A percentile compares a stretch with the other conserved stretches of the same genome.
These are phyloP conservation scores for Pythium pyrilobum DNA, from an alignment of 352 stramenopile species.

Conservation along the genomic window DNA sequence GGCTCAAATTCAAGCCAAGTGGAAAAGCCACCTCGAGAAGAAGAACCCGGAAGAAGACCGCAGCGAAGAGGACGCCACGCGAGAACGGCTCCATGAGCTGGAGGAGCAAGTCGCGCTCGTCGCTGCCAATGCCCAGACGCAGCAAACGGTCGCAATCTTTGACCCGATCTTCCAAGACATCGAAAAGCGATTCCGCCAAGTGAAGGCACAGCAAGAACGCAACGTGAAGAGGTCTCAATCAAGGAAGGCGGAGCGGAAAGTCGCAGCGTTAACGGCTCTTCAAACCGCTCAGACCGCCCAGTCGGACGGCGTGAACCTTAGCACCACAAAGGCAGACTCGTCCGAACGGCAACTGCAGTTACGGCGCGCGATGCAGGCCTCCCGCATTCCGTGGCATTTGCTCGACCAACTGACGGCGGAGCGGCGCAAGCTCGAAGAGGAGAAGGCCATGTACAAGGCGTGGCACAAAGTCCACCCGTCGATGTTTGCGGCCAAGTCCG, in stretches of 20 bases:
- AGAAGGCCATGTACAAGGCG: conserved; percentile 55
- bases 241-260: background rate
- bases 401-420: conserved; percentile 59
- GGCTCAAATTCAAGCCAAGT: conserved; percentile 49
- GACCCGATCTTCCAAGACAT: conserved; percentile 55
- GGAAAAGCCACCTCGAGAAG: conserved; percentile 24
- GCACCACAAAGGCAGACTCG: background rate
- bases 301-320: too few relatives aligned
- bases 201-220: conserved; percentile 26
- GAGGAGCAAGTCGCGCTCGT: conserved; percentile 43
- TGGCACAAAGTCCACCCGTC: conserved; percentile 32
- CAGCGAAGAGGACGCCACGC: conserved; percentile 19
- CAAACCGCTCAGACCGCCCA: too few relatives aligned
- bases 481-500: conserved; percentile 7
- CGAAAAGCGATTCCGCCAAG: conserved; percentile 32
- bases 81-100: conserved; percentile 18
- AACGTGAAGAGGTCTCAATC: conserved; percentile 5
- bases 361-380: conserved; percentile 29
- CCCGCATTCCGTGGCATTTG: conserved; percentile 65
- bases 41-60: background rate
- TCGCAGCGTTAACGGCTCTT: background rate
- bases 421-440: conserved; percentile 34
- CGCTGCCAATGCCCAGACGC: conserved; percentile 39
- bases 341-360: conserved; percentile 11
- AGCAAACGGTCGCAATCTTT: conserved; percentile 62